These are phyloP conservation scores for Zasmidium citrigriseum DNA, from an alignment of 2,329 filamentous ascomycete genomes.

Conservation along the genomic window DNA sequence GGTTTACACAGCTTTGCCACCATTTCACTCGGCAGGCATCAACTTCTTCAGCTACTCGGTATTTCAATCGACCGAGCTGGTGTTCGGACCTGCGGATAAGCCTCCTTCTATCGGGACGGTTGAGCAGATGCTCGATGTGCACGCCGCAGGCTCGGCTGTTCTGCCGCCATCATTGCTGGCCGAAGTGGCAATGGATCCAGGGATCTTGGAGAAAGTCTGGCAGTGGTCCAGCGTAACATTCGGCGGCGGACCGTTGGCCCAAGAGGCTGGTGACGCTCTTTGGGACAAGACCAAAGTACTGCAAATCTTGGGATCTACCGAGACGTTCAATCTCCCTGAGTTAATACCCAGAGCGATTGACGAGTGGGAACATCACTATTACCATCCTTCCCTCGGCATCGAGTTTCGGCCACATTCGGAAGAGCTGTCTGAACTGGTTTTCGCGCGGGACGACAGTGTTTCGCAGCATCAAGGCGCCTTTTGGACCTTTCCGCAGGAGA, in stretches of 20 bases:
- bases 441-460: no score
- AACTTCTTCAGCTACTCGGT: conserved; percentile 18
- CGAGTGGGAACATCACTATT: no score
- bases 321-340: no score
- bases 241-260: no score
- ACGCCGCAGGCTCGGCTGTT: conserved; percentile 10
- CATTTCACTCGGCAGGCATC: conserved; percentile 18
- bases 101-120: conserved; percentile 10
- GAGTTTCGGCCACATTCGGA: no score
- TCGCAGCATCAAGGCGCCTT: conserved; percentile 7
- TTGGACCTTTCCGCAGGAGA: conserved; percentile 4
- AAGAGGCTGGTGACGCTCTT: no score
- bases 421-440: no score
- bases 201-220: conserved; percentile 1
- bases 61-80: conserved; percentile 12
- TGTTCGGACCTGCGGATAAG: conserved; percentile 13
- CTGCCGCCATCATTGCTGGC: conserved; percentile 15
- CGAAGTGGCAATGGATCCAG: conserved; percentile 7
- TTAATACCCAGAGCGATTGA: no score
- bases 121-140: conserved; percentile 8
- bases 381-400: no score
- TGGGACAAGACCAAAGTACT: no score
- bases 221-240: conserved; percentile 14
- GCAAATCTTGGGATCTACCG: no score
- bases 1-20: conserved; percentile 15